Base-by-base conservation (phyloP, 164 flowering plant species). In the Liquidambar formosana region DNA sequence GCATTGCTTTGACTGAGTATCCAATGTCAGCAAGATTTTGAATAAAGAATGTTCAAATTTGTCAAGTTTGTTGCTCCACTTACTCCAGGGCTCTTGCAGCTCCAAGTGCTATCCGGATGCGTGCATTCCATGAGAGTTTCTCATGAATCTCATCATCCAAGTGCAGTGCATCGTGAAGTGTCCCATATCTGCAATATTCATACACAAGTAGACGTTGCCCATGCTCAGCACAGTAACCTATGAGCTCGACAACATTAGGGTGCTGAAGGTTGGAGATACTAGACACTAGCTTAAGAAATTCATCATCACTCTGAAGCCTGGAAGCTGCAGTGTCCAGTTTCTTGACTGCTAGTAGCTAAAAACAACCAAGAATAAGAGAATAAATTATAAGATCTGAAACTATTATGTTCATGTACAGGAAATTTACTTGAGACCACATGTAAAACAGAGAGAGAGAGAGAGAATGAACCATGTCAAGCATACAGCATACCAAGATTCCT, bases 51-150 rank as follows among this genome's bases (percentile, higher is more conserved):
- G 41, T 60, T 38, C 14, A 26, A 18, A 0, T 58, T 41, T 46
- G 1, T 21, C n/a, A n/a, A 58, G 19, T 57, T 33, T 54, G 60
- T 51, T 41, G 23, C 16, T 59, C n/a, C 63, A 83, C 97, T 85
- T 78, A 95, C 99, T 90, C 91, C 33, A 95, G 79, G 54, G 97
- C 96, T 76, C 84, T 79, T 64, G 99, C 97, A 77, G 93, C 90
- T 78, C 92, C 92, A 71, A 95, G 87, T 16, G 95, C 96, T 63
- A 95, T 67, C 63, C 68, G 73, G 28, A 89, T 69, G 45, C 99
- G 97, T 10, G 75, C 66, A 73, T 82, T 82, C 99, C 99, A 95
- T 22, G 93, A 77, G 69, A 95, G 86, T 49, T 71, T 84, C 57
- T 62, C 81, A 54, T 82, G 86, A 51, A 79, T 66, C 66, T 83